Percentiles rank a stretch among this genome's conserved stretches.
Conservation (phyloP, 2,329 filamentous ascomycete species). For the Clonostachys rhizophaga region DNA sequence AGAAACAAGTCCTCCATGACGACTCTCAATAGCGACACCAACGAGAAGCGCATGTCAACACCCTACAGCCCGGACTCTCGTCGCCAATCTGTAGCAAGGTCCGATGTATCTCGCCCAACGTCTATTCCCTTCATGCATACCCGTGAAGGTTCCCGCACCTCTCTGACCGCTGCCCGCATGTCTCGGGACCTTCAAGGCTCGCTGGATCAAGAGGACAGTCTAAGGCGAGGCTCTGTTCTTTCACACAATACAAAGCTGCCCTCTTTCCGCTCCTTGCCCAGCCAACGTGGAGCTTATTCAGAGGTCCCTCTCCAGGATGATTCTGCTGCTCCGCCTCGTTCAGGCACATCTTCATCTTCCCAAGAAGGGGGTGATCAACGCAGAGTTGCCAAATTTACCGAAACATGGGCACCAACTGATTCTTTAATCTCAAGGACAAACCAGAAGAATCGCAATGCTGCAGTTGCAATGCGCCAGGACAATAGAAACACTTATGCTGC, state of each 20-base stretch:
- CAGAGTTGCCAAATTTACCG: slow-evolving; percentile 42
- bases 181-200: slow-evolving; percentile 48
- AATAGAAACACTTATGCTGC: slow-evolving; percentile 37
- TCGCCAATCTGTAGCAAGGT: slow-evolving; percentile 24
- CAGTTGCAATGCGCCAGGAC: slow-evolving; percentile 20
- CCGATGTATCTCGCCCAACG: slow-evolving; percentile 38
- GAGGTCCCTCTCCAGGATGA: slow-evolving; percentile 41
- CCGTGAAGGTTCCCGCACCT: slow-evolving; percentile 57
- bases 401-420: slow-evolving; percentile 50
- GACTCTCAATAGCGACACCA: slow-evolving; percentile 33
- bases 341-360: slow-evolving; percentile 6
- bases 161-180: slow-evolving; percentile 48
- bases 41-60: slow-evolving; percentile 57
- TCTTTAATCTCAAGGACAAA: slow-evolving; percentile 50
- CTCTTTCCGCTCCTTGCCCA: slow-evolving; percentile 39
- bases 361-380: slow-evolving; percentile 9
- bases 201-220: slow-evolving; percentile 44
- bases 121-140: slow-evolving; percentile 79
- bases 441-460: slow-evolving; percentile 39
- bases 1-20: slow-evolving; percentile 61
- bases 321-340: slow-evolving; percentile 8
- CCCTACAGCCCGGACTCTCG: slow-evolving; percentile 23
- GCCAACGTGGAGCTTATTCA: slow-evolving; percentile 39
- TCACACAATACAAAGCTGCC: slow-evolving; percentile 36
- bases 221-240: slow-evolving; percentile 25